Conservation (phyloP, 1,139 yeast genomes). For the Scheffersomyces stambukii region DNA sequence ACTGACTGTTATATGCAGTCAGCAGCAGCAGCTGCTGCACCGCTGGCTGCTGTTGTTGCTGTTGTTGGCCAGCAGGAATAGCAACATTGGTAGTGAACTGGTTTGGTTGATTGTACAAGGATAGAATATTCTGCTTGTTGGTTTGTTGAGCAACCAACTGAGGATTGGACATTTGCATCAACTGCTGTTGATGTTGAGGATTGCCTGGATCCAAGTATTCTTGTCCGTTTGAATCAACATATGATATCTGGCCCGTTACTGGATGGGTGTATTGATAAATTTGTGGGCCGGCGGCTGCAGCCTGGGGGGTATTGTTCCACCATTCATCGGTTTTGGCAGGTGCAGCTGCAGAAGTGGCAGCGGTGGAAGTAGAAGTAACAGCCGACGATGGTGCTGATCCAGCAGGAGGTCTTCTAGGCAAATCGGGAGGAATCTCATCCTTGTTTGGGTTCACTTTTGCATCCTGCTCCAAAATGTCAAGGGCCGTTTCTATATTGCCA, state of each 20-base stretch:
- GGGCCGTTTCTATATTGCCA: slow-evolving; percentile 48
- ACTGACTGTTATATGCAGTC: too few relatives aligned
- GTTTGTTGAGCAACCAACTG: slow-evolving; percentile 43
- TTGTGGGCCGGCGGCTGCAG: slow-evolving; percentile 26
- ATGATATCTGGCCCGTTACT: slow-evolving; percentile 54
- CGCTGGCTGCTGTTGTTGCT: slow-evolving; percentile 16
- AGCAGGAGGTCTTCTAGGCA: slow-evolving; percentile 42
- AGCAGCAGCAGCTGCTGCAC: slow-evolving; percentile 17
- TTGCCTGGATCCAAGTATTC: slow-evolving; percentile 55
- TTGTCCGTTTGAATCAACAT: slow-evolving; percentile 57
- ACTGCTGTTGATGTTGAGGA: slow-evolving; percentile 49
- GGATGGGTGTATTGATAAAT: slow-evolving; percentile 64
- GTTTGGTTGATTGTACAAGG: slow-evolving; percentile 38
- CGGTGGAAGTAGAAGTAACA: slow-evolving; percentile 3
- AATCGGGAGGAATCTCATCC: slow-evolving; percentile 38
- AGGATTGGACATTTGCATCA: slow-evolving; percentile 42
- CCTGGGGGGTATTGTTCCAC: slow-evolving; percentile 19
- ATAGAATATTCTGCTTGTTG: slow-evolving; percentile 37
- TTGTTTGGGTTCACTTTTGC: slow-evolving; percentile 30
- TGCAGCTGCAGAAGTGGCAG: slow-evolving; percentile 8
- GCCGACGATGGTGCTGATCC: slow-evolving; percentile 1
- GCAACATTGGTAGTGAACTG: slow-evolving; percentile 19
- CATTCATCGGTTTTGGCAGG: slow-evolving; percentile 19
- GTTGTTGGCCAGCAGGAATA: slow-evolving; percentile 15
- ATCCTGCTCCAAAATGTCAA: slow-evolving; percentile 44